Conservation (phyloP, 1,284 basidiomycete species). For the Leccinum pachyderme region DNA sequence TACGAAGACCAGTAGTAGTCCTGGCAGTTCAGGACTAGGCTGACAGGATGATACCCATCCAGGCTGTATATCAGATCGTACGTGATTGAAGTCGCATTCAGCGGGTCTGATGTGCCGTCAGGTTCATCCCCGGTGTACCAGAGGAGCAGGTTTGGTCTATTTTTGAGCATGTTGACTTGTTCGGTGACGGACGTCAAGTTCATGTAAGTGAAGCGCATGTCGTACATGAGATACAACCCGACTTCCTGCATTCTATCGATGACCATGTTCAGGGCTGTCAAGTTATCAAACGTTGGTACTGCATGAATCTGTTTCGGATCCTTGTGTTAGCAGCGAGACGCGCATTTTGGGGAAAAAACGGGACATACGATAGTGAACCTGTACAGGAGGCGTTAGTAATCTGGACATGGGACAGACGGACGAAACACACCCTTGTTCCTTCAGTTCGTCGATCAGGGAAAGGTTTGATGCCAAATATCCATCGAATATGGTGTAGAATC, state of each 20-base stretch:
- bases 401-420: not conserved
- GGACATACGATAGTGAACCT: slow-evolving; percentile 37
- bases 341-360: not conserved
- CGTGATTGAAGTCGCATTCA: slow-evolving; percentile 54
- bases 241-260: slow-evolving; percentile 69
- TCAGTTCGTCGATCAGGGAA: slow-evolving; percentile 54
- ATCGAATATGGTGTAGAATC: slow-evolving; percentile 67
- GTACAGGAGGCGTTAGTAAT: not conserved
- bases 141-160: slow-evolving; percentile 62
- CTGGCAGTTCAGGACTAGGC: slow-evolving; percentile 72
- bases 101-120: slow-evolving; percentile 66
- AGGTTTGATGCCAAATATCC: slow-evolving; percentile 56
- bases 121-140: slow-evolving; percentile 82
- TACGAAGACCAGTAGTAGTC: slow-evolving; percentile 65
- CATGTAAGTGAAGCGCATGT: slow-evolving; percentile 68
- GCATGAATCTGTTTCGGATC: slow-evolving; percentile 52
- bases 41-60: slow-evolving; percentile 75
- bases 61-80: slow-evolving; percentile 66
- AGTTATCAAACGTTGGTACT: slow-evolving; percentile 58
- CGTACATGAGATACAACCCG: slow-evolving; percentile 74
- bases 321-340: not conserved
- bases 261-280: slow-evolving; percentile 54
- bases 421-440: slow-evolving; percentile 54
- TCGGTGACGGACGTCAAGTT: slow-evolving; percentile 60
- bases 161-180: slow-evolving; percentile 66